Conservation (phyloP, 495 filamentous ascomycete genomes). For the Penicillium roqueforti region DNA sequence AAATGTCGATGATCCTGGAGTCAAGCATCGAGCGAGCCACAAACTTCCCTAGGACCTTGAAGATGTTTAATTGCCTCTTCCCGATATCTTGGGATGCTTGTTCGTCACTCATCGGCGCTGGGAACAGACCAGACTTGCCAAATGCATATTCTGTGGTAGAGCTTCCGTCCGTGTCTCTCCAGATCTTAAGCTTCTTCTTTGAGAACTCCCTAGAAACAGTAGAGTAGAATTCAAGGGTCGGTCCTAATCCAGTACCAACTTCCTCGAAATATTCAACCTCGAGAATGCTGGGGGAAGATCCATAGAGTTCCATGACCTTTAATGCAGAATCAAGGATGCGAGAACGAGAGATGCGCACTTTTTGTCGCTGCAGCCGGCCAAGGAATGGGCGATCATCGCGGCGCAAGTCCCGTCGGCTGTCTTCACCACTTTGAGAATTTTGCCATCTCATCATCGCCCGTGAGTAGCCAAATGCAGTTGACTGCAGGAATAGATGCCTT, state of each 20-base stretch:
- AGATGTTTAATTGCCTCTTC: slow-evolving; percentile 77
- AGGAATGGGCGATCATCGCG: slow-evolving; percentile 89
- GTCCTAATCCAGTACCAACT: slow-evolving; percentile 93
- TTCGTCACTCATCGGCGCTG: slow-evolving; percentile 81
- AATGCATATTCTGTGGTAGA: slow-evolving; percentile 80
- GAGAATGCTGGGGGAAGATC: slow-evolving; percentile 86
- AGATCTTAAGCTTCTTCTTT: slow-evolving; percentile 92
- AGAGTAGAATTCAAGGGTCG: slow-evolving; percentile 97
- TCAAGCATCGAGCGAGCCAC: slow-evolving; percentile 98
- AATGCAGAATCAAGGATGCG: slow-evolving; percentile 94
- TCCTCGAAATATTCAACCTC: slow-evolving; percentile 99
- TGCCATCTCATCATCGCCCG: slow-evolving; percentile 98
- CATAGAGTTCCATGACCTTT: slow-evolving; percentile 99
- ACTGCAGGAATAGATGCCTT: slow-evolving; percentile 93
- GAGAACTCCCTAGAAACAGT: slow-evolving; percentile 97
- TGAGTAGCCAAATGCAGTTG: slow-evolving; percentile 96
- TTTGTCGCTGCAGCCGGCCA: slow-evolving; percentile 91
- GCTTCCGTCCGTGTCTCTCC: slow-evolving; percentile 85
- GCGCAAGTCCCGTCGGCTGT: slow-evolving; percentile 72
- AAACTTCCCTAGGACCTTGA: slow-evolving; percentile 95
- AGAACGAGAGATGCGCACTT: slow-evolving; percentile 88
- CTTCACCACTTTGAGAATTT: slow-evolving; percentile 76
- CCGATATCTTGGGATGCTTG: slow-evolving; percentile 71
- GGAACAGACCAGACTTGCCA: slow-evolving; percentile 82
- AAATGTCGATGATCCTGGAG: slow-evolving; percentile 95